Base-by-base conservation (phyloP, 1,284 basidiomycete species). In the Leccinum griseonigrum region DNA sequence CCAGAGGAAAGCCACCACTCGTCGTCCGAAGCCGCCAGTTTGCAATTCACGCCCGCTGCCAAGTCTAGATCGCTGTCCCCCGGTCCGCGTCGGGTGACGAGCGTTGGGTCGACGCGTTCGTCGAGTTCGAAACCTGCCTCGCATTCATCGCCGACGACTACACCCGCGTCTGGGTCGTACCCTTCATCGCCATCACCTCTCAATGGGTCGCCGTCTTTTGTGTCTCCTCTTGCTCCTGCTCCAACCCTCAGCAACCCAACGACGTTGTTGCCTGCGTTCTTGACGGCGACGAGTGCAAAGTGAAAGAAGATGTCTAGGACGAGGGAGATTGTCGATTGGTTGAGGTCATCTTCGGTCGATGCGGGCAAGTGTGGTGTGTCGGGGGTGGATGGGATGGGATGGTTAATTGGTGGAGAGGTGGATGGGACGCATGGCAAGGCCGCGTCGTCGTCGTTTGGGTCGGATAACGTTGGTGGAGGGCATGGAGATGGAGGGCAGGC, bases 241-340 rank as follows among this genome's bases (percentile, higher is more conserved):
- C 43, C 43, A 7, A 38, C 6, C 6, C 14, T 38, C 6, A 38
- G 14, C n/a, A 68, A 61, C 16, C 18, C 62, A 32, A 64, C 68
- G 13, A 62, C 63, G 1, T 8, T 71, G 22, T 61, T 71, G 14
- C 69, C 69, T 28, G 67, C 71, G 0, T 71, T 71, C 55, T 54
- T 71, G 7, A 59, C 68, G 3, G 66, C 65, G 13, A 22, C 68
- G 34, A 29, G 34, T n/a, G 65, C 57, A 56, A 71, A 74, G 51
- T 63, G 69, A 13, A 73, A 71, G 63, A 71, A 69, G 63, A 14
- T 60, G n/a, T 74, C 72, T 34, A 62, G 67, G 46, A 71, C 70
- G 60, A 68, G 70, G 22, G 70, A 71, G 60, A 71, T 71, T 43
- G 70, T 71, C 3, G 70, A 74, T 58, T 65, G 63, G 32, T 22